Conservation (phyloP, 192 early-diverging fungal species). For the Coemansia sp. region DNA sequence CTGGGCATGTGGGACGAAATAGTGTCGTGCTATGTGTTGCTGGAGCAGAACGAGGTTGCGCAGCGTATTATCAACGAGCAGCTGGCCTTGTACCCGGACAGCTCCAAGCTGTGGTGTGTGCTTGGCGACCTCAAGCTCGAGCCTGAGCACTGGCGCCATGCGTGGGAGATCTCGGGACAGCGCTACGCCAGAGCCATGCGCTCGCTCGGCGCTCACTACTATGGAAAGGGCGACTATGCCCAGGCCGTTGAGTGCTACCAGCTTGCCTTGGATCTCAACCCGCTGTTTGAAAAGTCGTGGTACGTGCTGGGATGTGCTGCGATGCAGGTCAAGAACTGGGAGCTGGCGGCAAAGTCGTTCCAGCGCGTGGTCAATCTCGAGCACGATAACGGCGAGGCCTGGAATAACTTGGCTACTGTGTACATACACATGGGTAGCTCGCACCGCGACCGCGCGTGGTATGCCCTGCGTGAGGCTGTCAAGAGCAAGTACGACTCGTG, state of each 20-base stretch:
- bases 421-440: slow-evolving; percentile 74
- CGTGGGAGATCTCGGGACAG: slow-evolving; percentile 86
- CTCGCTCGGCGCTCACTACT: slow-evolving; percentile 85
- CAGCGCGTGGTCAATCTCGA: slow-evolving; percentile 73
- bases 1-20: slow-evolving; percentile 97
- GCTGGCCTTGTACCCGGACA: slow-evolving; percentile 65
- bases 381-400: slow-evolving; percentile 88
- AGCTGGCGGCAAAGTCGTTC: slow-evolving; percentile 75
- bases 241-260: slow-evolving; percentile 75
- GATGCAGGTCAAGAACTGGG: slow-evolving; percentile 78
- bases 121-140: slow-evolving; percentile 86
- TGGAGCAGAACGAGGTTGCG: slow-evolving; percentile 87
- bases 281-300: slow-evolving; percentile 96
- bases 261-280: slow-evolving; percentile 87
- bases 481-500: slow-evolving; percentile 80
- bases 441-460: slow-evolving; percentile 71
- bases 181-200: slow-evolving; percentile 94
- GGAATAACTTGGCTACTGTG: slow-evolving; percentile 93
- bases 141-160: slow-evolving; percentile 76
- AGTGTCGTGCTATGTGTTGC: slow-evolving; percentile 82
- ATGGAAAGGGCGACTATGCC: slow-evolving; percentile 63
- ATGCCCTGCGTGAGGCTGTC: slow-evolving; percentile 80
- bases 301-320: slow-evolving; percentile 95
- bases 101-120: slow-evolving; percentile 86
- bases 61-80: slow-evolving; percentile 74